A percentile compares a stretch with the other conserved stretches of the same genome.
These are phyloP conservation scores for Penicillium janthinellum DNA, from an alignment of 2,329 filamentous ascomycete species.

Conservation along the genomic window DNA sequence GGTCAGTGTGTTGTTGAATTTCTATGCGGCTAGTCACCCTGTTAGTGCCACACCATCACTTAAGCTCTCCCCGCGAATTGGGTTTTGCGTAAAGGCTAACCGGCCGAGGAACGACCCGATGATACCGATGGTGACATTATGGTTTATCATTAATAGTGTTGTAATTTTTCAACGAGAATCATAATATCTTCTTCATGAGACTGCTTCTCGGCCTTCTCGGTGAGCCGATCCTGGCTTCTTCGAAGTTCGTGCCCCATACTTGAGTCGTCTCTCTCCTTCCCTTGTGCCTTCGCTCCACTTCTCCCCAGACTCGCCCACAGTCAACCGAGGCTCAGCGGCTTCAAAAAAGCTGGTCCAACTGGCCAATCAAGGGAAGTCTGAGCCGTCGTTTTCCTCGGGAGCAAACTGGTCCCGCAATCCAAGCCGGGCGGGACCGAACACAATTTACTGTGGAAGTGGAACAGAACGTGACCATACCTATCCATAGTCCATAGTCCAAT, in stretches of 20 bases:
- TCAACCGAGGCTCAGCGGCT: conserved; percentile 12
- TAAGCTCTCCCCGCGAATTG: conserved; percentile 1
- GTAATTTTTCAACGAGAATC: neutral
- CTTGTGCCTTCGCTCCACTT: neutral
- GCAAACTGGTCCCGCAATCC: neutral
- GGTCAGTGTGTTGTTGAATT: neutral
- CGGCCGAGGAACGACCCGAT: neutral
- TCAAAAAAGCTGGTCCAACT: too few species aligned
- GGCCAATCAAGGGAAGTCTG: too few species aligned
- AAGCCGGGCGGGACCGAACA: conserved; percentile 15
- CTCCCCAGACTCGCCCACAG: conserved; percentile 10
- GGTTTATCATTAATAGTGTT: neutral
- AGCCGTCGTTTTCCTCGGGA: conserved; percentile 4
- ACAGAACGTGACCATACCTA: conserved; percentile 14
- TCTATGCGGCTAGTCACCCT: neutral
- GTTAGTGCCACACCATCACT: too few species aligned
- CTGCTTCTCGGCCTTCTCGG: neutral
- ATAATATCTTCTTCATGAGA: neutral
- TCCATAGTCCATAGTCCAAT: neutral
- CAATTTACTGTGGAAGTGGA: neutral
- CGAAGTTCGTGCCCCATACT: neutral
- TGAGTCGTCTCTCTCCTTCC: neutral
- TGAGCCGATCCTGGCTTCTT: neutral
- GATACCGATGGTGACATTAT: neutral
- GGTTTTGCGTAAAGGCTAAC: neutral